These are phyloP conservation scores for Curvularia spicifera DNA, from an alignment of 2,329 filamentous ascomycete species.

Conservation along the genomic window DNA sequence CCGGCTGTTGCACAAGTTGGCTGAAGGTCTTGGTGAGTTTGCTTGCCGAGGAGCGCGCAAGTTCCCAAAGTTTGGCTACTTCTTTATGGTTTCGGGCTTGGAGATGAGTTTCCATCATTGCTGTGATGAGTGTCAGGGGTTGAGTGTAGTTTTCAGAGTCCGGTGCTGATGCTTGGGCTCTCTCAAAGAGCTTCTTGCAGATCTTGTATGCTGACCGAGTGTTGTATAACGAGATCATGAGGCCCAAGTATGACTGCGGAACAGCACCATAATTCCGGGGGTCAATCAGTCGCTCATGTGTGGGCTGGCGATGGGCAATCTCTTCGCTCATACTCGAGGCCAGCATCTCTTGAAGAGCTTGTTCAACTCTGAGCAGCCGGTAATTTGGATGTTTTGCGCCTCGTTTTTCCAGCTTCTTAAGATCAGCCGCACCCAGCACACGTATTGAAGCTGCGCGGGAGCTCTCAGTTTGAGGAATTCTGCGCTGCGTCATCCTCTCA, in stretches of 20 bases:
- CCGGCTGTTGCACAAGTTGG: conserved; percentile 46
- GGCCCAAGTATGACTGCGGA: conserved; percentile 60
- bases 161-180: conserved; percentile 26
- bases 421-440: conserved; percentile 32
- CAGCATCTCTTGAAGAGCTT: conserved; percentile 37
- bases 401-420: conserved; percentile 24
- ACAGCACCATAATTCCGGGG: conserved; percentile 51
- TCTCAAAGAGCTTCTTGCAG: conserved; percentile 38
- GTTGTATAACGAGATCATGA: conserved; percentile 63
- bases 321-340: conserved; percentile 38
- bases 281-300: conserved; percentile 30
- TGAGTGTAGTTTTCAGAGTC: conserved; percentile 24
- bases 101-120: conserved; percentile 72
- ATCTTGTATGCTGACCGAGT: conserved; percentile 54
- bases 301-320: conserved; percentile 36
- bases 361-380: conserved; percentile 36
- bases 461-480: conserved; percentile 51
- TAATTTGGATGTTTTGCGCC: conserved; percentile 20
- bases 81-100: conserved; percentile 63
- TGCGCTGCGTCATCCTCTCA: conserved; percentile 49
- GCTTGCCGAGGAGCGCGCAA: conserved; percentile 63
- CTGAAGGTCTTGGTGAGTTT: conserved; percentile 46
- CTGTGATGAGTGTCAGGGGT: conserved; percentile 51
- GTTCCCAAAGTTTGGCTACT: conserved; percentile 71
- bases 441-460: conserved; percentile 52